Conservation (phyloP, 78 protist genomes). For the Mastigamoeba balamuthi region DNA sequence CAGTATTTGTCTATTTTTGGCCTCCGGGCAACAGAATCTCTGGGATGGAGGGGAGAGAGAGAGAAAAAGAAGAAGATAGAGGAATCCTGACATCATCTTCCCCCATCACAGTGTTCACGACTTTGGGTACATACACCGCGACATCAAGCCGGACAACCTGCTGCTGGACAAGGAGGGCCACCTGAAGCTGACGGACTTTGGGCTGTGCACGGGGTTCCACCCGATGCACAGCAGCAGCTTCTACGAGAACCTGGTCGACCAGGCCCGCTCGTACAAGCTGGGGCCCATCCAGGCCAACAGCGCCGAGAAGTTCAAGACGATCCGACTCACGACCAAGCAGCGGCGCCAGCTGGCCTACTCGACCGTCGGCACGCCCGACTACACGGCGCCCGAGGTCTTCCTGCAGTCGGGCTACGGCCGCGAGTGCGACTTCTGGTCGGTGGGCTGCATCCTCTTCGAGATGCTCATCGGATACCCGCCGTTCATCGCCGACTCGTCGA, state of each 20-base stretch:
- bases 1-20: no score
- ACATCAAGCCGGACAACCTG: conserved; percentile 65
- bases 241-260: background rate
- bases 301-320: background rate
- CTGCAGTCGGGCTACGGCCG: conserved; percentile 20
- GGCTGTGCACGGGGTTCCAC: conserved; percentile 4
- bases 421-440: conserved; percentile 72
- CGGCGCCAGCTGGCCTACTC: background rate
- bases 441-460: conserved; percentile 73
- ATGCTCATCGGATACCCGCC: conserved; percentile 27
- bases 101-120: no score
- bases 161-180: conserved; percentile 13
- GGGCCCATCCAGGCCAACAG: background rate
- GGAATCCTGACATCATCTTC: no score
- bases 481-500: background rate
- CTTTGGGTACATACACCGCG: no score
- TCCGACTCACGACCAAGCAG: background rate
- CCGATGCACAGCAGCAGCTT: background rate
- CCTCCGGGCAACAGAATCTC: no score
- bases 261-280: background rate
- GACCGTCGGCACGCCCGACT: conserved; percentile 68
- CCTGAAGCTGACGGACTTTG: conserved; percentile 43
- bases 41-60: no score
- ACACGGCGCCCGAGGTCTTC: conserved; percentile 74
- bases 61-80: no score